A percentile compares a stretch with the other conserved stretches of the same genome.
These are phyloP conservation scores for Trichophyton benhamiae DNA, from an alignment of 2,329 filamentous ascomycete genomes.

Conservation along the genomic window DNA sequence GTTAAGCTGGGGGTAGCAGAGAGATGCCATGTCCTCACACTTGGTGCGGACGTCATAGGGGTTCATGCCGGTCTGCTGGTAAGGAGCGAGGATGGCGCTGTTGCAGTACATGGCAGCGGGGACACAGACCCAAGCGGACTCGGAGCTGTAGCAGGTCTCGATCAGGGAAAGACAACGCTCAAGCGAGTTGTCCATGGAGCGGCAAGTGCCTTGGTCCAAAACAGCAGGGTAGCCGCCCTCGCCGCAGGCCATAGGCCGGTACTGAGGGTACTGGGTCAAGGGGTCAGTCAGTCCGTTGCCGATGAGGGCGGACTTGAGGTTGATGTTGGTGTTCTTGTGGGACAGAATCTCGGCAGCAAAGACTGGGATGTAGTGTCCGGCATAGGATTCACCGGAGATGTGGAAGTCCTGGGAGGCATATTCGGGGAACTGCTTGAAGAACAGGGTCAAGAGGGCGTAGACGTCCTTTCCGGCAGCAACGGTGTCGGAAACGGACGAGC, in stretches of 20 bases:
- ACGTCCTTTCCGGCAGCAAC: slow-evolving; percentile 95
- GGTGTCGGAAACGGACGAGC: slow-evolving; percentile 75
- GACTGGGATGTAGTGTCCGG: slow-evolving; percentile 88
- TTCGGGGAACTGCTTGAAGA: slow-evolving; percentile 98
- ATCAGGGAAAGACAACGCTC: slow-evolving; percentile 78
- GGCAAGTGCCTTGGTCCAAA: slow-evolving; percentile 62
- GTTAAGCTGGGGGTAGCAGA: slow-evolving; percentile 86
- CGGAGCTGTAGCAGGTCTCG: slow-evolving; percentile 25
- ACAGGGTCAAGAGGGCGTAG: slow-evolving; percentile 89
- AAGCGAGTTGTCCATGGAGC: slow-evolving; percentile 83
- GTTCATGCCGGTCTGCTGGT: slow-evolving; percentile 87
- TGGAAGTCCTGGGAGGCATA: slow-evolving; percentile 95
- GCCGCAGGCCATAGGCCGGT: slow-evolving; percentile 95
- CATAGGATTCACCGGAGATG: slow-evolving; percentile 91
- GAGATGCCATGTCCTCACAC: slow-evolving; percentile 69
- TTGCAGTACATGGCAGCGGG: slow-evolving; percentile 98
- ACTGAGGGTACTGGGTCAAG: slow-evolving; percentile 86
- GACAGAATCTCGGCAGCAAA: slow-evolving; percentile 76
- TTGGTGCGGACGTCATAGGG: slow-evolving; percentile 88
- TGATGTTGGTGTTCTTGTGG: slow-evolving; percentile 95
- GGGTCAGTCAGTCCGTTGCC: slow-evolving; percentile 94
- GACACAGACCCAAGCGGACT: slow-evolving; percentile 62
- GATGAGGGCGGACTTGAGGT: slow-evolving; percentile 88
- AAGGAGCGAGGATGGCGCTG: slow-evolving; percentile 87
- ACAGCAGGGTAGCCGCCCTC: slow-evolving; percentile 88